Evolutionary conservation across 352 stramenopile species (phyloP), one percentile per base, ranked within the genome.

Genomic region (Thraustotheca clavata): DNA sequence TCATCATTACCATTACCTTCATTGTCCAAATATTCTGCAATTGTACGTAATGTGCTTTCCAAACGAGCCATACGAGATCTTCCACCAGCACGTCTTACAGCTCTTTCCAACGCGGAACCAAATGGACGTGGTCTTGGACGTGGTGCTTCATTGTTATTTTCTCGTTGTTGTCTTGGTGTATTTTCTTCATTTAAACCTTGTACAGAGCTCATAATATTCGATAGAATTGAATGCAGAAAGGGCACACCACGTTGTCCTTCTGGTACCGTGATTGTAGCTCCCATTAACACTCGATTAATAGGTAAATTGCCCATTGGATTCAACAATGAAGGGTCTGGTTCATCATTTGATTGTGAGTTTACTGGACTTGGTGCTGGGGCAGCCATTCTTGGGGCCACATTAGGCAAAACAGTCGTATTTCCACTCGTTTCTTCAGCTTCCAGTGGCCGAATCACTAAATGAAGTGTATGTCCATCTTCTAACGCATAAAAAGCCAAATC

Each of bases 211-310:
- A 90, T 78, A 40, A 91, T 75, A 62, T 90, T 89, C 20, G 80
- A 74, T 48, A 94, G 83, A 73, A 94, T 83, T 1, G 80, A 89
- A 60, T 79, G 89, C 7, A 94, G 70, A 72, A 94, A 91, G 12
- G 84, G 84, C 76, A 90, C 83, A n/a, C 68, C 80, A 34, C 88
- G 76, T 9, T 76, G 49, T 4, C 80, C 79, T 26, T 91, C 80
- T 0, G 79, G 76, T 2, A 91, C 71, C 8, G 81, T 69, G 47
- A 93, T 89, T 1, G 84, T 88, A 20, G 83, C 81, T 7, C 83
- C 81, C 78, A 93, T 88, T 40, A 90, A 69, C 18, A 90, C 67
- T 29, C 72, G 84, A 31, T 74, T 78, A 0, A 46, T 60, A 5
- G 61, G 68, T 6, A 70, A 5, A 0, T 29, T 47, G 12, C 65